Evolutionary conservation across 1,284 basidiomycete genomes (phyloP), one percentile per base, ranked within the genome.

Genomic region (Austroboletus novae-zelandiae): DNA sequence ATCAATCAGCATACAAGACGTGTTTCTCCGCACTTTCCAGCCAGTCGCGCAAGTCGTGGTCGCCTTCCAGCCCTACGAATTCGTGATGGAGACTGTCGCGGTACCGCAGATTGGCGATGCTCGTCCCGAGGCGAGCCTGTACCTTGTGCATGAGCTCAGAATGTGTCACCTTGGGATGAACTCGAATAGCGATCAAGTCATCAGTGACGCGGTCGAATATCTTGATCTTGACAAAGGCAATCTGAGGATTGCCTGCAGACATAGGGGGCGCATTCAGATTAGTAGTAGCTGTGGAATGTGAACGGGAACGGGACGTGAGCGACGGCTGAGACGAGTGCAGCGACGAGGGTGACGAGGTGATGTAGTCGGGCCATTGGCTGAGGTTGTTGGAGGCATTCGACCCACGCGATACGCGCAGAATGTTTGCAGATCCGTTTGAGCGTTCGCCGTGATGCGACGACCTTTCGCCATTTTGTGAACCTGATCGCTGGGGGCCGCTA

Each of bases 171-270:
- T 80, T 82, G n/a, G 96, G 94, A 61, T 96, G 94, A 39, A 98
- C 95, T n/a, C 97, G 86, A 47, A 99, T 93, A 4, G 97, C 96
- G 54, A 99, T 93, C 46, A 99, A 76, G 67, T 98, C 96, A 66
- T 98, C 92, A 25, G 93, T 88, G 53, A 88, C 79, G 30, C 89
- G 80, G 69, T 97, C 89, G 65, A 96, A 97, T 48, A 99, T 93
- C 74, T 99, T 99, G 74, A 99, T 97, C 75, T 98, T 98, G 60
- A 98, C 81, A 71, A 94, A 96, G 34, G 92, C 84, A 34, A 90
- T 84, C 60, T 89, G 86, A 14, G 84, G 81, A 58, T 87, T 89
- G 47, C 76, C 79, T 15, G 82, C 80, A 40, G 86, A 90, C 61
- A 89, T 86, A n/a, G 83, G 75, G 9, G 86, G 88, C 18, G 74